Conservation (phyloP, 2,329 filamentous ascomycete genomes). For the Sporothrix dimorphospora region DNA sequence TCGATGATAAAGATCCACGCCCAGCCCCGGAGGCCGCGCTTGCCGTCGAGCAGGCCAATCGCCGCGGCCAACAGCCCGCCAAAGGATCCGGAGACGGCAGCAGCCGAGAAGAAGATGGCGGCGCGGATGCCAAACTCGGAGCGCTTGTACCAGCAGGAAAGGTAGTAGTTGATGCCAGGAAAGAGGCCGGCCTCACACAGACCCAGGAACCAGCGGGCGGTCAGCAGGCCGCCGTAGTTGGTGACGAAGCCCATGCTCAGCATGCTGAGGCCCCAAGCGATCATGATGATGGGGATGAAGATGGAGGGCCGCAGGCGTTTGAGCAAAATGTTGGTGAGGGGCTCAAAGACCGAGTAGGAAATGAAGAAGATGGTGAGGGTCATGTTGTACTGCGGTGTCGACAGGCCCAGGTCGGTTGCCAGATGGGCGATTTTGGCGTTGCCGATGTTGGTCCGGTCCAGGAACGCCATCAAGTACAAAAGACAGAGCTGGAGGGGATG, state of each 20-base stretch:
- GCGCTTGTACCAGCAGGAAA: slow-evolving; percentile 79
- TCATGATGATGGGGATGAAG: slow-evolving; percentile 81
- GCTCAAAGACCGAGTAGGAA: slow-evolving; percentile 79
- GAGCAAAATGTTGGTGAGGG: slow-evolving; percentile 76
- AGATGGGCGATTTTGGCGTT: slow-evolving; percentile 65
- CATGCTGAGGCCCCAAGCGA: slow-evolving; percentile 70
- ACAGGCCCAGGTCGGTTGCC: slow-evolving; percentile 61
- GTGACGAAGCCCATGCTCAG: slow-evolving; percentile 68
- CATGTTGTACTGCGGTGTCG: slow-evolving; percentile 69
- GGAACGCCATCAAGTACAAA: slow-evolving; percentile 74
- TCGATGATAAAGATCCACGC: slow-evolving; percentile 68
- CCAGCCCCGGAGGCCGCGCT: slow-evolving; percentile 58
- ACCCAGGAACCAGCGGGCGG: slow-evolving; percentile 71
- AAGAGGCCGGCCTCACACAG: slow-evolving; percentile 76
- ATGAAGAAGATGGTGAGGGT: slow-evolving; percentile 84
- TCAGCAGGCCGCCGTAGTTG: slow-evolving; percentile 67
- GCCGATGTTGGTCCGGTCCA: slow-evolving; percentile 78
- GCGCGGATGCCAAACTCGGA: slow-evolving; percentile 73
- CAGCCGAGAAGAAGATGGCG: slow-evolving; percentile 79
- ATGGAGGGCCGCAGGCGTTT: slow-evolving; percentile 75
- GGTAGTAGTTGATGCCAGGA: slow-evolving; percentile 69
- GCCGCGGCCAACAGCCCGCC: slow-evolving; percentile 71
- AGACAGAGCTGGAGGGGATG: slow-evolving; percentile 58
- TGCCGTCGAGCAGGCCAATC: slow-evolving; percentile 66
- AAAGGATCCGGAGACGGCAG: slow-evolving; percentile 74